Evolutionary conservation across 1,139 yeast species (phyloP).

Genomic region (Diutina ranongensis): DNA sequence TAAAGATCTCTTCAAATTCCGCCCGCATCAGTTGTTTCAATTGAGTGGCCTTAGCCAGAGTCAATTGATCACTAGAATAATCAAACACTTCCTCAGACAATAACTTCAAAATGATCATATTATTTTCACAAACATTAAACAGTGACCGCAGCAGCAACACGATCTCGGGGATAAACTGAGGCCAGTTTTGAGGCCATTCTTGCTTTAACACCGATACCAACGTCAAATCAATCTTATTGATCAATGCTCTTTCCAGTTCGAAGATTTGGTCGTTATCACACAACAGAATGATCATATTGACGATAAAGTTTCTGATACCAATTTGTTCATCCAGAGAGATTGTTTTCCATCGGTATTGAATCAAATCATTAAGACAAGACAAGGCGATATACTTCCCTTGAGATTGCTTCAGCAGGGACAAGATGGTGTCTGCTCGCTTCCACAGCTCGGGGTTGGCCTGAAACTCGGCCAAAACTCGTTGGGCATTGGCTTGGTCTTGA

Average conservation of each 20-base stretch:
- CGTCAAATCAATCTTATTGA: constrained; percentile 88
- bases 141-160: constrained; percentile 77
- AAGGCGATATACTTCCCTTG: constrained; percentile 90
- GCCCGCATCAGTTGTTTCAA: constrained; percentile 76
- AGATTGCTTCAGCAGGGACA: constrained; percentile 66
- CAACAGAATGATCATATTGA: constrained; percentile 84
- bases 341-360: constrained; percentile 88
- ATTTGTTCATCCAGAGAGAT: constrained; percentile 75
- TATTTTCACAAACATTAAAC: constrained; percentile 91
- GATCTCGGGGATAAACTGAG: constrained; percentile 88
- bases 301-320: constrained; percentile 88
- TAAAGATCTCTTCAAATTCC: constrained; percentile 89
- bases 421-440: constrained; percentile 85
- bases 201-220: constrained; percentile 89
- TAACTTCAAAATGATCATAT: constrained; percentile 82
- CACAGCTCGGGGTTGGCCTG: constrained; percentile 95
- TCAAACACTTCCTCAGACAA: constrained; percentile 95
- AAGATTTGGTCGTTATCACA: constrained; percentile 80
- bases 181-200: constrained; percentile 99
- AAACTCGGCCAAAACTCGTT: constrained; percentile 69
- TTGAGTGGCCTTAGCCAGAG: constrained; percentile 83
- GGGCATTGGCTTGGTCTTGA: constrained; percentile 60
- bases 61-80: constrained; percentile 87
- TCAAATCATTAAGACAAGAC: constrained; percentile 78
- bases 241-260: constrained; percentile 65